Evolutionary conservation across 1,284 basidiomycete genomes (phyloP), one percentile per base, ranked within the genome.

Genomic region (Cerrena zonata): DNA sequence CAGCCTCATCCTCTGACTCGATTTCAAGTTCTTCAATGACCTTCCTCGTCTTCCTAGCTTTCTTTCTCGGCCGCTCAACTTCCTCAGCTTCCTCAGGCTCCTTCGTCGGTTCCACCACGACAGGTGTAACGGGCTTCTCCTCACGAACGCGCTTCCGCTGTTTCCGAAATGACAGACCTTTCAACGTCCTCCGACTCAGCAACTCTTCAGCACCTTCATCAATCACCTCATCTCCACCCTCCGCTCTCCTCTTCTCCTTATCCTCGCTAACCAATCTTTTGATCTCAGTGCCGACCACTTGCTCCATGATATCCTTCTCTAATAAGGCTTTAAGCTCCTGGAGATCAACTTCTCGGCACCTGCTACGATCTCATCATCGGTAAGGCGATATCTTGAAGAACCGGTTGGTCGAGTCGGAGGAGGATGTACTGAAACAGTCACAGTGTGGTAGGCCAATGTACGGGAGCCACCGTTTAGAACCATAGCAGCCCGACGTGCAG

Each of bases 161-260:
- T 66, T 81, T 85, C 66, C 79, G 81, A 65, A 88, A 86, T 48
- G 84, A 86, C 59, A 88, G 59, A 2, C 78, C 79, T 62, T 83
- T 83, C 61, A 86, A 66, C 3, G 77, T 75, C 1, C 49, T 67
- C 60, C 67, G 72, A 63, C 74, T 75, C 19, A 50, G 45, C 44
- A 63, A 59, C 39, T 62, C 58, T 15, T 51, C 51, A 15, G 43
- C 46, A 19, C 58, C 56, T 26, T 54, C 57, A n/a, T 54, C 50
- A 22, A 49, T 50, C 25, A 19, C 49, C 58, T 52, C 38, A 61
- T 61, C 59, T 63, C 68, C 47, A 47, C 48, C 58, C 54, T 62
- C 56, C 47, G 53, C 50, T 54, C 53, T 61, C 46, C 58, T 47
- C 52, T 57, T 74, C 56, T 62, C 64, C 61, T 73, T 76, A 68